These are phyloP conservation scores for Pichia paraexigua DNA, from an alignment of 805 yeast genomes.

Conservation along the genomic window DNA sequence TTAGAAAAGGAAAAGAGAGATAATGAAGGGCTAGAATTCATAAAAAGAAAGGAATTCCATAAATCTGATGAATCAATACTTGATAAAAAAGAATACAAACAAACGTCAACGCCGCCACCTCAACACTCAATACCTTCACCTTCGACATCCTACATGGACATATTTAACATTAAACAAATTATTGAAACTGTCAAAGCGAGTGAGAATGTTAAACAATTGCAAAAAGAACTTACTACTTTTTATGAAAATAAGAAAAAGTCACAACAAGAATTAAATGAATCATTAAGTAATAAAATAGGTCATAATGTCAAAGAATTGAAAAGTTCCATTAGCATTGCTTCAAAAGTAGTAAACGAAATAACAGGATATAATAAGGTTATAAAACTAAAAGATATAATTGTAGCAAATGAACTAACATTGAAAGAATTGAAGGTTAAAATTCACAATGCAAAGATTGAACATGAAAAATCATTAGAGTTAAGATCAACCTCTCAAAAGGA, in stretches of 20 bases:
- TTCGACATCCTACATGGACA: neutral
- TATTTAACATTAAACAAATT: constrained; percentile 13
- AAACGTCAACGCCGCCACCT: neutral
- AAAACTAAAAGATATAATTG: constrained; percentile 55
- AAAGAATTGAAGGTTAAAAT: constrained; percentile 41
- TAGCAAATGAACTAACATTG: constrained; percentile 44
- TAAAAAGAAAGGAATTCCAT: neutral
- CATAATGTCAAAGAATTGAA: constrained; percentile 48
- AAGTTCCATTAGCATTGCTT: constrained; percentile 49
- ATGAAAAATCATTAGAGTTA: constrained; percentile 52
- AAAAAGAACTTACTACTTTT: constrained; percentile 24
- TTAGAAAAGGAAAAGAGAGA: neutral
- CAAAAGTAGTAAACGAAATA: constrained; percentile 72
- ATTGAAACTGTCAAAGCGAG: constrained; percentile 25
- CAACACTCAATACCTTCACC: neutral
- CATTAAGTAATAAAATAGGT: constrained; percentile 36
- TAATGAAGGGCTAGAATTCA: neutral
- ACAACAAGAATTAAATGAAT: constrained; percentile 27
- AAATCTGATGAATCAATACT: constrained; percentile 1
- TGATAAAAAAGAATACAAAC: constrained; percentile 1
- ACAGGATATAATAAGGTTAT: constrained; percentile 88
- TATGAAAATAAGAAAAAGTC: constrained; percentile 18
- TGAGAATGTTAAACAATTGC: constrained; percentile 27
- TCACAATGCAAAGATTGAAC: constrained; percentile 38
- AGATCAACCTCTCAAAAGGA: constrained; percentile 72